Evolutionary conservation across 2,329 filamentous ascomycete genomes (phyloP).

Genomic region (Xylaria sp.): DNA sequence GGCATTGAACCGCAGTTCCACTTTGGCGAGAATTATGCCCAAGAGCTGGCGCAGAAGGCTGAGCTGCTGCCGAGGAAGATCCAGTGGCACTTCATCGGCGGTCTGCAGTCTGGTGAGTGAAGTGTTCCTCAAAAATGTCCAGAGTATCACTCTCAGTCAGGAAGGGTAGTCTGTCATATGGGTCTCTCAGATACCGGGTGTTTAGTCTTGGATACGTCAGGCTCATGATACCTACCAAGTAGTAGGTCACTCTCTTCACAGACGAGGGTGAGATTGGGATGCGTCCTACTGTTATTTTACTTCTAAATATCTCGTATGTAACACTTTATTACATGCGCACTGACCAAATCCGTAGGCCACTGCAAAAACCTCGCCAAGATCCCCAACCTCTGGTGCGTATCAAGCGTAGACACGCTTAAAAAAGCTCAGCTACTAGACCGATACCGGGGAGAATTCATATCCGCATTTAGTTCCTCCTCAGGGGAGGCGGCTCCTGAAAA

Average conservation of each 20-base stretch:
- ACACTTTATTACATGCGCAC: too few species aligned
- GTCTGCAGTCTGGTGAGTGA: slow-evolving; percentile 76
- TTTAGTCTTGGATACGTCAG: neutral
- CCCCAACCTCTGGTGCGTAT: slow-evolving; percentile 89
- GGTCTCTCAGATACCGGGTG: neutral
- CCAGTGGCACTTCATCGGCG: slow-evolving; percentile 96
- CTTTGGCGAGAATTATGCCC: slow-evolving; percentile 97
- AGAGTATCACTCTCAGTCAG: neutral
- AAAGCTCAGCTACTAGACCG: slow-evolving; percentile 87
- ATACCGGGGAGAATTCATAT: slow-evolving; percentile 70
- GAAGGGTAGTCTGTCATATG: too few species aligned
- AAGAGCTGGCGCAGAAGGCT: slow-evolving; percentile 89
- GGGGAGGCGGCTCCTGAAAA: slow-evolving; percentile 40
- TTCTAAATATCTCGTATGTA: too few species aligned
- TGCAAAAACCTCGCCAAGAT: slow-evolving; percentile 88
- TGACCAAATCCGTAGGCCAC: slow-evolving; percentile 73
- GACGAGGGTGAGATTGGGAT: neutral
- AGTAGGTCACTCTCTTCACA: neutral
- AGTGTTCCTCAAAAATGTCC: neutral
- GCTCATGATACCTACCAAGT: neutral
- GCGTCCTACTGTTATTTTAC: too few species aligned
- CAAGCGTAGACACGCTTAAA: slow-evolving; percentile 86
- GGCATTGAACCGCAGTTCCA: slow-evolving; percentile 69
- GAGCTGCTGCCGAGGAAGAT: slow-evolving; percentile 79
- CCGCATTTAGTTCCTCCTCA: slow-evolving; percentile 45